These are phyloP conservation scores for Miscanthus lutarioriparius DNA, from an alignment of 176 grass and related monocot genomes.

Conservation along the genomic window DNA sequence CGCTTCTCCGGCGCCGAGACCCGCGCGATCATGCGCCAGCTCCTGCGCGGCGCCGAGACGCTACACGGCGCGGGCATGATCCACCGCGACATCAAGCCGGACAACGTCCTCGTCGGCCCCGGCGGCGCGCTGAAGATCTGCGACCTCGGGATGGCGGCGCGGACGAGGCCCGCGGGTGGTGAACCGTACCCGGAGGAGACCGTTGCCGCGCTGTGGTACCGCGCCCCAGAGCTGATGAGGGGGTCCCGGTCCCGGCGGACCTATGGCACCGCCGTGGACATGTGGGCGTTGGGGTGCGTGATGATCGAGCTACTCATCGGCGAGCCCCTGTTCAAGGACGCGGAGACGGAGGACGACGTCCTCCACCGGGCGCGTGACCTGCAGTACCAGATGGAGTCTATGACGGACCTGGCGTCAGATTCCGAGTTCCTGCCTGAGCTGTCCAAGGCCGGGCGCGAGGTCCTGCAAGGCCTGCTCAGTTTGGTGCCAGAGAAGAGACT, in stretches of 20 bases:
- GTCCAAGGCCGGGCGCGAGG: conserved; percentile 25
- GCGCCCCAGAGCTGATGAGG: conserved; percentile 11
- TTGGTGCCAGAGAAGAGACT: conserved; percentile 11
- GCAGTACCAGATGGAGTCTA: background rate
- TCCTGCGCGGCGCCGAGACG: conserved; percentile 1
- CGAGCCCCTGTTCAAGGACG: conserved; percentile 16
- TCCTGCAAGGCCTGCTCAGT: conserved; percentile 40
- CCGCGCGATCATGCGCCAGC: conserved; percentile 14
- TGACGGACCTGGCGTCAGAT: background rate
- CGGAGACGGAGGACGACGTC: background rate
- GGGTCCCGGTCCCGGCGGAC: too few relatives aligned
- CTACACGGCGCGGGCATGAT: conserved; percentile 4
- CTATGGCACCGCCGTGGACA: conserved; percentile 13
- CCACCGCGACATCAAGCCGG: conserved; percentile 31
- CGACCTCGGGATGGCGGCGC: conserved; percentile 37
- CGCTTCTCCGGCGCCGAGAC: background rate
- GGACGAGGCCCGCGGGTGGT: background rate
- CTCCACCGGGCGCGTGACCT: background rate
- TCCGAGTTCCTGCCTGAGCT: background rate
- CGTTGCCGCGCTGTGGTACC: background rate
- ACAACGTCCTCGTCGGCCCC: conserved; percentile 16
- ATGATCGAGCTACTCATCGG: conserved; percentile 15
- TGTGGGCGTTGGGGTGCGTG: conserved; percentile 8
- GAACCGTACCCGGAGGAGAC: background rate
- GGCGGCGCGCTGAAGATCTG: conserved; percentile 38